Evolutionary conservation across 345 rosid species (phyloP).

Genomic region (Pistacia atlantica): DNA sequence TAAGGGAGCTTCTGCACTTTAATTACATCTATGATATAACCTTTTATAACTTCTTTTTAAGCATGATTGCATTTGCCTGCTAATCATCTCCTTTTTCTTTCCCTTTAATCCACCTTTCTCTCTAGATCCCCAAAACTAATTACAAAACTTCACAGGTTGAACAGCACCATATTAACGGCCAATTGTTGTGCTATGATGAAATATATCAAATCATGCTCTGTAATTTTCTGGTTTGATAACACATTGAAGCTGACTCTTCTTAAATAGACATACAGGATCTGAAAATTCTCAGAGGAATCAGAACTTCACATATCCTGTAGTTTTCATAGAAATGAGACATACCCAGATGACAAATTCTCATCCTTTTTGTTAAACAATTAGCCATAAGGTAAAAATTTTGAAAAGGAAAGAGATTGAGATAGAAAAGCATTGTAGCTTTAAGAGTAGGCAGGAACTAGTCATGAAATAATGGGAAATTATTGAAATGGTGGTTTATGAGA

Average conservation of each 20-base stretch:
- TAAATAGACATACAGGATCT: not conserved
- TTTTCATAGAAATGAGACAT: not conserved
- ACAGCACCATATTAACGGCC: not conserved
- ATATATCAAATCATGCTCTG: not conserved
- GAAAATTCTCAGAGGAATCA: not conserved
- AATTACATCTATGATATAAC: not conserved
- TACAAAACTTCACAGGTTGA: not conserved
- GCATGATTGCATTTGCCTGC: conserved; percentile 1
- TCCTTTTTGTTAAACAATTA: no score
- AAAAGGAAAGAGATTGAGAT: no score
- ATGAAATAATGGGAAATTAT: not conserved
- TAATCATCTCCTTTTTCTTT: not conserved
- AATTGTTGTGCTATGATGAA: not conserved
- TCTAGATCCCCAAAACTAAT: conserved; percentile 1
- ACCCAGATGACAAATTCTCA: not conserved
- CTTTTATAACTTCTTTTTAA: not conserved
- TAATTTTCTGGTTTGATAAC: not conserved
- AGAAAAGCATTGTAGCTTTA: not conserved
- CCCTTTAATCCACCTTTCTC: not conserved
- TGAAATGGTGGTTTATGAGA: conserved; percentile 6
- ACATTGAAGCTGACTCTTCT: not conserved
- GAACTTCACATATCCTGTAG: not conserved
- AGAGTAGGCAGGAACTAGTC: not conserved
- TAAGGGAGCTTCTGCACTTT: not conserved
- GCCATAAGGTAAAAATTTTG: no score